These are phyloP conservation scores for Cyanidiococcus yangmingshanensis DNA, from an alignment of 23 red algal species.

Conservation along the genomic window DNA sequence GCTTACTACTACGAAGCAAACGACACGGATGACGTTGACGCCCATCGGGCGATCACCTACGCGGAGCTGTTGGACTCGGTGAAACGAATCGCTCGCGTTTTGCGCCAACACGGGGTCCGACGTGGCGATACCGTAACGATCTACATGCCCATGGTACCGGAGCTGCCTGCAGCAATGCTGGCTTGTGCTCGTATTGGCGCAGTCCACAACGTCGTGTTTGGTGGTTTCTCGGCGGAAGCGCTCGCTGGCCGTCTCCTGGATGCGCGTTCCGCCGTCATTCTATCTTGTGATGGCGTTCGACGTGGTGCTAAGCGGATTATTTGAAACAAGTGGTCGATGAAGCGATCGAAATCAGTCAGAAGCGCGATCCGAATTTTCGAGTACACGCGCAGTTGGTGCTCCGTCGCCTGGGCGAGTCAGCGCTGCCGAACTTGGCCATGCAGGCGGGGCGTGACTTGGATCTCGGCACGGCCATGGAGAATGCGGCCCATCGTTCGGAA, in stretches of 20 bases:
- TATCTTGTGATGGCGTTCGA: slow-evolving; percentile 59
- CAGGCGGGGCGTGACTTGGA: slow-evolving; percentile 36
- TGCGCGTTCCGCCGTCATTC: slow-evolving; percentile 35
- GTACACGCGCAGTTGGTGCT: slow-evolving; percentile 12
- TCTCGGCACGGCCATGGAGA: slow-evolving; percentile 37
- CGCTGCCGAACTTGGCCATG: not conserved
- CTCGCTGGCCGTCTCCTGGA: slow-evolving; percentile 70
- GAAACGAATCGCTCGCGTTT: slow-evolving; percentile 36
- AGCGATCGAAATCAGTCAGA: slow-evolving; percentile 41
- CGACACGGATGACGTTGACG: slow-evolving; percentile 31
- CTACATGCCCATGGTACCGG: slow-evolving; percentile 96
- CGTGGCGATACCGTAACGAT: slow-evolving; percentile 74
- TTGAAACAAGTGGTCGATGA: slow-evolving; percentile 74
- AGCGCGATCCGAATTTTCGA: slow-evolving; percentile 6
- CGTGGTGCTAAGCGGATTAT: slow-evolving; percentile 60
- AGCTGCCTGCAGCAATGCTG: slow-evolving; percentile 82
- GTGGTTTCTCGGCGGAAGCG: slow-evolving; percentile 75
- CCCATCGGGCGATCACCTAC: slow-evolving; percentile 43
- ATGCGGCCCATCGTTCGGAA: not conserved
- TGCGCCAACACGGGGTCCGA: slow-evolving; percentile 43
- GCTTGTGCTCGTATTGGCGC: slow-evolving; percentile 97
- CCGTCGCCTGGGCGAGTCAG: not conserved
- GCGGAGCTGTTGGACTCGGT: slow-evolving; percentile 48
- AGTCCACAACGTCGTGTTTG: slow-evolving; percentile 95
- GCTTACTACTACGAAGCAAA: slow-evolving; percentile 69